A percentile compares a stretch with the other conserved stretches of the same genome.
Evolutionary conservation across 176 grass and related monocot species (phyloP).

Genomic region (Tuctoria greenei): DNA sequence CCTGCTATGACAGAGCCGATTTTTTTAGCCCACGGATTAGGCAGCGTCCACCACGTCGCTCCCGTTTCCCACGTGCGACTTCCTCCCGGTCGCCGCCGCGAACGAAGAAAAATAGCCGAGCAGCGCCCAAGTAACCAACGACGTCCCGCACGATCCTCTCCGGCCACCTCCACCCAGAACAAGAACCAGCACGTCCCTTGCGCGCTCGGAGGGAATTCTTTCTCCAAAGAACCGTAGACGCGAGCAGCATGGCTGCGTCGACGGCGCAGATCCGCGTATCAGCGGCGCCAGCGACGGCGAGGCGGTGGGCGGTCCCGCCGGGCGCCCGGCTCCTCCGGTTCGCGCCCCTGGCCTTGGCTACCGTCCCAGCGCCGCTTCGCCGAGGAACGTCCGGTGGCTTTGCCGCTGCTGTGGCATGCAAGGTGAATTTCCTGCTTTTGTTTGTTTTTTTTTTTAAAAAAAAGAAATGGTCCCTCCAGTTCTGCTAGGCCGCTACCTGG

Average conservation of each 20-base stretch:
- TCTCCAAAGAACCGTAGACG: background rate
- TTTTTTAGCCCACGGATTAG: too few species aligned
- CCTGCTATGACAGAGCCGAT: too few species aligned
- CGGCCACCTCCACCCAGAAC: background rate
- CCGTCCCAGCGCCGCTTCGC: constrained; percentile 30
- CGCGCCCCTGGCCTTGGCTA: constrained; percentile 37
- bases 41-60: background rate
- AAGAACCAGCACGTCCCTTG: background rate
- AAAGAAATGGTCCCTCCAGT: background rate
- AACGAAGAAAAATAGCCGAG: background rate
- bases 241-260: constrained; percentile 18
- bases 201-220: background rate
- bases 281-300: background rate
- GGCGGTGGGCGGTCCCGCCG: constrained; percentile 32
- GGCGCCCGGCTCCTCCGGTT: constrained; percentile 35
- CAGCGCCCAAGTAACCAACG: background rate
- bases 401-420: constrained; percentile 1
- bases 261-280: constrained; percentile 55
- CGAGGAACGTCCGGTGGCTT: constrained; percentile 12
- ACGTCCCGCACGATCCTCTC: background rate
- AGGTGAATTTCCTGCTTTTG: constrained; percentile 9
- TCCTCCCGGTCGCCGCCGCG: constrained; percentile 19
- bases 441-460: background rate
- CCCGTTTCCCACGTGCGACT: background rate
- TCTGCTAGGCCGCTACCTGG: background rate